Conservation (phyloP, 345 rosid species). For the Syzygium aromaticum region DNA sequence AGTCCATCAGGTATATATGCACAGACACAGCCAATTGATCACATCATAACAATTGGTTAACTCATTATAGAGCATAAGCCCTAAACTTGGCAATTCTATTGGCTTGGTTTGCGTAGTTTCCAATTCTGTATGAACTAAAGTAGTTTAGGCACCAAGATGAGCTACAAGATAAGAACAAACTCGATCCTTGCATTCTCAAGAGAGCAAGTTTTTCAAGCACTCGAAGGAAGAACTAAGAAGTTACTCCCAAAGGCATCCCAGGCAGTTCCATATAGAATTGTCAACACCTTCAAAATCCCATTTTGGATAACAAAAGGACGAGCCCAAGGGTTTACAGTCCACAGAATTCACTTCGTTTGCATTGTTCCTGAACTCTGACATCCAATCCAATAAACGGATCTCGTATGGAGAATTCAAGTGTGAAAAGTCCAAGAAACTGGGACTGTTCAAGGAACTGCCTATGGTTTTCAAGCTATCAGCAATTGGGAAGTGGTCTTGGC, state of each 20-base stretch:
- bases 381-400: constrained; percentile 41
- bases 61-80: not conserved
- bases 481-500: not conserved
- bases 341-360: constrained; percentile 12
- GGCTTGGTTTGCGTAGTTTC: not conserved
- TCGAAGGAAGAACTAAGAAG: not conserved
- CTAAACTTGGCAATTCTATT: not conserved
- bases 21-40: not conserved
- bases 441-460: not conserved
- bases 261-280: not conserved
- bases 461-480: constrained; percentile 3
- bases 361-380: constrained; percentile 24
- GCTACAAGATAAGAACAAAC: not conserved
- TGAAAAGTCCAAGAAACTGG: not conserved
- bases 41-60: not conserved
- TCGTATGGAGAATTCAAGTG: constrained; percentile 41
- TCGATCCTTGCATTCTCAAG: not conserved
- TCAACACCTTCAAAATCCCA: not conserved
- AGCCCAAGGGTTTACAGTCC: constrained; percentile 7
- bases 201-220: not conserved
- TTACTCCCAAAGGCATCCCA: not conserved
- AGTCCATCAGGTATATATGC: not conserved
- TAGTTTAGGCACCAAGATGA: not conserved
- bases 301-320: constrained; percentile 2
- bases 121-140: not conserved